A percentile compares a stretch with the other conserved stretches of the same genome.
Evolutionary conservation across 768 basidiomycete species (phyloP).

Genomic region (Hericium coralloides): DNA sequence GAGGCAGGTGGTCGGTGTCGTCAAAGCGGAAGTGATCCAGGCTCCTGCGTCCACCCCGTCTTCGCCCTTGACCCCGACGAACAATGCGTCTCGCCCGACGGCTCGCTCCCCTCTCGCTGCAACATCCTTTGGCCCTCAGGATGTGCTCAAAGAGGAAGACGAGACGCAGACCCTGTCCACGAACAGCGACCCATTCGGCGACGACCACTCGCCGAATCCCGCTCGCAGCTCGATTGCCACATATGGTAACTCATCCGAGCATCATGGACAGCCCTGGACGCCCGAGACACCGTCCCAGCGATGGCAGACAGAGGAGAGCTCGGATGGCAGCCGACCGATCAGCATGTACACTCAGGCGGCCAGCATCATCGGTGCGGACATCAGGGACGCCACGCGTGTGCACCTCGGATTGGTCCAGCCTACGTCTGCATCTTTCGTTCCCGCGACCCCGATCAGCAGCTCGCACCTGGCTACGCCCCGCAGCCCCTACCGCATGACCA

Average conservation of each 20-base stretch:
- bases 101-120: conserved; percentile 61
- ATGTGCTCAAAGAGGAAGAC: conserved; percentile 43
- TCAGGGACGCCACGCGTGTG: conserved; percentile 59
- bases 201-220: conserved; percentile 34
- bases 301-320: conserved; percentile 15
- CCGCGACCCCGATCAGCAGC: conserved; percentile 11
- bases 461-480: conserved; percentile 25
- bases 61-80: conserved; percentile 20
- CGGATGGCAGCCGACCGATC: conserved; percentile 38
- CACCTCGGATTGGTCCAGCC: conserved; percentile 42
- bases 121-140: conserved; percentile 63
- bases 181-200: conserved; percentile 52
- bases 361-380: conserved; percentile 35
- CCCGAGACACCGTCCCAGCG: conserved; percentile 1
- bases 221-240: conserved; percentile 21
- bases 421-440: conserved; percentile 15
- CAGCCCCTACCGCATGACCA: conserved; percentile 48
- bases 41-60: conserved; percentile 17
- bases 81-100: conserved; percentile 32
- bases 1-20: conserved; percentile 67
- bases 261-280: conserved; percentile 18
- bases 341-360: conserved; percentile 52
- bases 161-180: conserved; percentile 22
- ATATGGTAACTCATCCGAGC: conserved; percentile 15
- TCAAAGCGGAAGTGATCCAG: conserved; percentile 72